phyloP scores from a whole-genome alignment of 371 early-diverging fungal species.

The Mortierella sp. region DNA sequence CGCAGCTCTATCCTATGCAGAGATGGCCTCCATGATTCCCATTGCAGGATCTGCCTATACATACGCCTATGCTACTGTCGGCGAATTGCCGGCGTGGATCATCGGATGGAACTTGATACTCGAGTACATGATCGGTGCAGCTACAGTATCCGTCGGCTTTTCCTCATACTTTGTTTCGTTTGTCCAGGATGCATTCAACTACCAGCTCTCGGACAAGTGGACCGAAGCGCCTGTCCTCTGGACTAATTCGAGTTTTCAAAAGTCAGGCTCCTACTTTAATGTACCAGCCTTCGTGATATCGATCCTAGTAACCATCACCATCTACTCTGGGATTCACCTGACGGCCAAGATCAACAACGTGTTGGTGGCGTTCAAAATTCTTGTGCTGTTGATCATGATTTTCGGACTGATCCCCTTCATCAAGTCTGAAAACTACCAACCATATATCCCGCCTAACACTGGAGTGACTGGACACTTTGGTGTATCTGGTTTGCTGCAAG shows the following conservation, averaged over 20 bases:
- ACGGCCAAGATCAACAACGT: conserved; percentile 76
- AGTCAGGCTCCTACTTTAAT: conserved; percentile 72
- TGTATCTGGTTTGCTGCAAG: conserved; percentile 77
- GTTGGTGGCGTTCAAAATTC: conserved; percentile 79
- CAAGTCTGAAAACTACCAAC: conserved; percentile 74
- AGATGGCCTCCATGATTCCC: conserved; percentile 86
- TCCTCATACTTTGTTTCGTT: conserved; percentile 81
- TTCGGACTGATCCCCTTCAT: conserved; percentile 73
- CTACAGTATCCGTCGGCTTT: conserved; percentile 79
- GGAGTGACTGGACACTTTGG: conserved; percentile 71
- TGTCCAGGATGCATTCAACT: conserved; percentile 66
- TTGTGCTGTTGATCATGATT: conserved; percentile 83
- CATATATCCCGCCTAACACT: conserved; percentile 80
- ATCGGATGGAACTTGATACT: conserved; percentile 90
- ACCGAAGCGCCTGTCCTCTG: conserved; percentile 74
- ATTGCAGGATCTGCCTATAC: conserved; percentile 88
- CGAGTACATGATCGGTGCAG: conserved; percentile 84
- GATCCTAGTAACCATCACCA: conserved; percentile 65
- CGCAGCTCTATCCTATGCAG: conserved; percentile 84
- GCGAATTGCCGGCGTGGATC: conserved; percentile 85
- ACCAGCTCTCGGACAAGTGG: conserved; percentile 59
- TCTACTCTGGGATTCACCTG: conserved; percentile 77
- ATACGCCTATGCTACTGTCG: conserved; percentile 86
- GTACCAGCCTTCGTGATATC: conserved; percentile 78
- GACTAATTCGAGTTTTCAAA: conserved; percentile 57